Conservation (phyloP, 2,329 filamentous ascomycete species). For the Aspergillus quadricinctus region DNA sequence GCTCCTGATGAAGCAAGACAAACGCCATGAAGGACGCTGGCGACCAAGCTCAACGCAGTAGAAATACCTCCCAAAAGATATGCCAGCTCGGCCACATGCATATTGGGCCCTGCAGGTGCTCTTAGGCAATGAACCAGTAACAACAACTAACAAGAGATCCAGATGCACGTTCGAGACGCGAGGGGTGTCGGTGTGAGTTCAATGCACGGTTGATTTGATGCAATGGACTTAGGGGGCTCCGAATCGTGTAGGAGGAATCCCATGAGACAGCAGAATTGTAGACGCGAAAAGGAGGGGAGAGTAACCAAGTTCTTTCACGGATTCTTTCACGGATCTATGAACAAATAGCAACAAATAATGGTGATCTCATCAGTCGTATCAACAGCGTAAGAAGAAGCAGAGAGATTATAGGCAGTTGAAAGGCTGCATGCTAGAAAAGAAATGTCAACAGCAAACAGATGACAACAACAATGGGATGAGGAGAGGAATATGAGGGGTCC, state of each 20-base stretch:
- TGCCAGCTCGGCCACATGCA: slow-evolving; percentile 12
- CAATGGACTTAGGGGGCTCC: neutral
- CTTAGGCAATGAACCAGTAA: neutral
- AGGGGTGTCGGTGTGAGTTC: neutral
- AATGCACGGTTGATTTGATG: neutral
- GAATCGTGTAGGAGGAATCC: neutral
- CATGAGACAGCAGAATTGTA: neutral
- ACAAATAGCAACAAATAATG: neutral
- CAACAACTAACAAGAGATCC: neutral
- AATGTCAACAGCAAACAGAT: neutral
- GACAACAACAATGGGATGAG: neutral
- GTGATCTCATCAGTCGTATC: neutral
- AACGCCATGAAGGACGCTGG: slow-evolving; percentile 27
- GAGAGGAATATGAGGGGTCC: neutral
- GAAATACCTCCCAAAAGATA: slow-evolving; percentile 24
- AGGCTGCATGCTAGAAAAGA: neutral
- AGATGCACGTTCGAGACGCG: neutral
- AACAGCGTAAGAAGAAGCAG: neutral
- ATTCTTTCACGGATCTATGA: neutral
- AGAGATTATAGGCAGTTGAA: neutral
- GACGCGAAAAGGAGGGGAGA: neutral
- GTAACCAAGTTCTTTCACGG: neutral
- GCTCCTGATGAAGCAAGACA: slow-evolving; percentile 18
- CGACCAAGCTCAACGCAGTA: slow-evolving; percentile 20
- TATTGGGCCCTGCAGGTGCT: slow-evolving; percentile 11